Conservation (phyloP, 2,329 filamentous ascomycete genomes). For the Ophiostoma sp. region DNA sequence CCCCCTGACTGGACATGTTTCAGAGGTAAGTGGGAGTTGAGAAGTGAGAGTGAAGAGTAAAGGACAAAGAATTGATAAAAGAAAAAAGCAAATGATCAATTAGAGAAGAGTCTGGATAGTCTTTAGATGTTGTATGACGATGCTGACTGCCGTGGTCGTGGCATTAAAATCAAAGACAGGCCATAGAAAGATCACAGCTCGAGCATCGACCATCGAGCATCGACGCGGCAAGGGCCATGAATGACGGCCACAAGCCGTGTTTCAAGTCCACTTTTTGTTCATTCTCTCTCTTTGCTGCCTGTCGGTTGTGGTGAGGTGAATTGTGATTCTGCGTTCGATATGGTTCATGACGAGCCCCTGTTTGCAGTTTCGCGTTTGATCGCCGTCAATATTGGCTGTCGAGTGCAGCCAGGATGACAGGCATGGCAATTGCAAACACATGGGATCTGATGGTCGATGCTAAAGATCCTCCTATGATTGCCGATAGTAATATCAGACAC, state of each 20-base stretch:
- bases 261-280: conserved; percentile 10
- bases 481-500: no score
- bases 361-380: background rate
- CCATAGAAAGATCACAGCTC: background rate
- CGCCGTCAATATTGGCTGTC: background rate
- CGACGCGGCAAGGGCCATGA: background rate
- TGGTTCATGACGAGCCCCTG: background rate
- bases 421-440: background rate
- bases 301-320: no score
- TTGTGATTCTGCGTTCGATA: background rate
- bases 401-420: background rate
- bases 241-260: background rate
- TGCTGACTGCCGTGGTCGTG: background rate
- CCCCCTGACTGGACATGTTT: background rate
- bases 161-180: background rate
- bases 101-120: background rate
- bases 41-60: no score
- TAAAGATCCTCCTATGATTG: background rate
- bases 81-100: background rate
- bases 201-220: background rate
- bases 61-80: background rate
- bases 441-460: background rate
- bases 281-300: background rate
- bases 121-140: background rate
- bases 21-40: background rate